These are phyloP conservation scores for Leishmania tarentolae DNA, from an alignment of 208 protist species.

Conservation along the genomic window DNA sequence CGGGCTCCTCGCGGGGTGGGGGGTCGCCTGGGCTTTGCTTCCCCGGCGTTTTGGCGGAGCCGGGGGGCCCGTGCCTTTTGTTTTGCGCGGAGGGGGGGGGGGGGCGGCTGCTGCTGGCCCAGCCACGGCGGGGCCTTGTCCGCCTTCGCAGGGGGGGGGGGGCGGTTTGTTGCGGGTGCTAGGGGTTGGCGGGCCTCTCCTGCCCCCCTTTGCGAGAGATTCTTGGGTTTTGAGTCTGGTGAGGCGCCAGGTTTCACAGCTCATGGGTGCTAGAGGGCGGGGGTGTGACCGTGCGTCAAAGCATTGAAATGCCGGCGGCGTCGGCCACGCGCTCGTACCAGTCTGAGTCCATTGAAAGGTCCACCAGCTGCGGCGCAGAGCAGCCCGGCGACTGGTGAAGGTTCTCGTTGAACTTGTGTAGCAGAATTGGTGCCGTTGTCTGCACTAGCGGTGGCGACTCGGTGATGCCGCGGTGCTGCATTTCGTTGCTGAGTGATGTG, in stretches of 20 bases:
- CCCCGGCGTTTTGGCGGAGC: too few relatives aligned
- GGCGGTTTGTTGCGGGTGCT: too few relatives aligned
- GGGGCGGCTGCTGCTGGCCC: too few relatives aligned
- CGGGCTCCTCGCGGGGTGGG: not conserved
- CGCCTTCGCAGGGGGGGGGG: too few relatives aligned
- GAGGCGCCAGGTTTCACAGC: not conserved
- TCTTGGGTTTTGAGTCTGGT: not conserved
- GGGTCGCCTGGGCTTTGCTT: not conserved
- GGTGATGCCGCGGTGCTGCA: conserved; percentile 16
- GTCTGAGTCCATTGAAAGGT: conserved; percentile 29
- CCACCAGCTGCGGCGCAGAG: conserved; percentile 25
- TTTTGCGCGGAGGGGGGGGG: too few relatives aligned
- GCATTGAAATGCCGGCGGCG: not conserved
- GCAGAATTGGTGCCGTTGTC: conserved; percentile 15
- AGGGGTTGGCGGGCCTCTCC: too few relatives aligned
- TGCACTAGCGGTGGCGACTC: conserved; percentile 6
- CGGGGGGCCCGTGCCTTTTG: too few relatives aligned
- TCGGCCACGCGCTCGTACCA: conserved; percentile 38
- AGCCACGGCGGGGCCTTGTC: too few relatives aligned
- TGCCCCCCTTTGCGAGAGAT: too few relatives aligned
- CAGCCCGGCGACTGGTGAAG: conserved; percentile 36
- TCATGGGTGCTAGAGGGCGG: too few relatives aligned
- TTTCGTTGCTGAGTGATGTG: conserved; percentile 61
- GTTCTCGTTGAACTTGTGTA: conserved; percentile 40
- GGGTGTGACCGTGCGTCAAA: too few relatives aligned